Conservation (phyloP, 768 basidiomycete species). For the Podaxis sp. region DNA sequence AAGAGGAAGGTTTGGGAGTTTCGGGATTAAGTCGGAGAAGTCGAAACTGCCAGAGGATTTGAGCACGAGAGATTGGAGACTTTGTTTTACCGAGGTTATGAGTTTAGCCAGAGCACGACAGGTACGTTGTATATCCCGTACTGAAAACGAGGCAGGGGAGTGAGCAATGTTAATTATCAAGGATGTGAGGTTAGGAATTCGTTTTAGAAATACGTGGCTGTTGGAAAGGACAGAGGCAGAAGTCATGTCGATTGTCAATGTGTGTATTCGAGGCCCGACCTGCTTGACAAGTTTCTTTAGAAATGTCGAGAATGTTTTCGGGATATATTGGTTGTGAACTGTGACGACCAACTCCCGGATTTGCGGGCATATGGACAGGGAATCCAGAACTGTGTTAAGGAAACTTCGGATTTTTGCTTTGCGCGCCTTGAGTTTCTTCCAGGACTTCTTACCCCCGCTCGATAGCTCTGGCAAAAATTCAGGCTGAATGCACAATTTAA, state of each 20-base stretch:
- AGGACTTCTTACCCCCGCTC: not conserved
- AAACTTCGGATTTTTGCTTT: not conserved
- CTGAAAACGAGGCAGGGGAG: too few species aligned
- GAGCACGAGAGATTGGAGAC: not conserved
- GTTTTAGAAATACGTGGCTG: not conserved
- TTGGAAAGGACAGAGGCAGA: not conserved
- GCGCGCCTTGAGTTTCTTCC: not conserved
- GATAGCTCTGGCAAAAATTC: conserved; percentile 23
- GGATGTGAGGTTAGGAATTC: not conserved
- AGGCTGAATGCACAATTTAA: conserved; percentile 24
- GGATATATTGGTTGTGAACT: conserved; percentile 22
- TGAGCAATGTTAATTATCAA: not conserved
- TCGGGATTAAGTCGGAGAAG: not conserved
- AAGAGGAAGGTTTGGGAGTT: not conserved
- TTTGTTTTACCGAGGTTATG: not conserved
- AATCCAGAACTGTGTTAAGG: conserved; percentile 13
- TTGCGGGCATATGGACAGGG: conserved; percentile 16
- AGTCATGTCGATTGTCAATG: not conserved
- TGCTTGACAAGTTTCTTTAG: conserved; percentile 18
- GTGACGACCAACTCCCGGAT: conserved; percentile 22
- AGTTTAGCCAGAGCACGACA: not conserved
- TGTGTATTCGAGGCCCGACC: not conserved
- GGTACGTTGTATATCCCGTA: not conserved
- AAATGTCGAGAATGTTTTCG: conserved; percentile 20
- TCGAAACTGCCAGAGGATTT: not conserved